A percentile compares a stretch with the other conserved stretches of the same genome.
These are phyloP conservation scores for Nemania abortiva DNA, from an alignment of 2,329 filamentous ascomycete species.

Conservation along the genomic window DNA sequence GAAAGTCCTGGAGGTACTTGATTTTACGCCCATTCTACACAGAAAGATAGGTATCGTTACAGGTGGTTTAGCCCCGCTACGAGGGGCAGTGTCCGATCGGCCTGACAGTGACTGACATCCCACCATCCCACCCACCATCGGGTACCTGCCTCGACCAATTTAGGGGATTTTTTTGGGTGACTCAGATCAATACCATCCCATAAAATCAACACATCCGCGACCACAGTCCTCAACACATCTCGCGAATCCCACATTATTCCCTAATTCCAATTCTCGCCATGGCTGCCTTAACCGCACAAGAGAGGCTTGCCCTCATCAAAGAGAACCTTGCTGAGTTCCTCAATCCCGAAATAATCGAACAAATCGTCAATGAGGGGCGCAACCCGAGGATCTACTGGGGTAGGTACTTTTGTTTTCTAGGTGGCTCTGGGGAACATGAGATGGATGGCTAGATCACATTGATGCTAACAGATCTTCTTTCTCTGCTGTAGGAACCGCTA, in stretches of 20 bases:
- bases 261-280: conserved; percentile 8
- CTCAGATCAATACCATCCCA: neutral
- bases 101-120: neutral
- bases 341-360: conserved; percentile 85
- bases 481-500: conserved; percentile 68
- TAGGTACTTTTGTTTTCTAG: conserved; percentile 47
- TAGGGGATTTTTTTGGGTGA: conserved; percentile 2
- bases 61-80: no score
- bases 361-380: conserved; percentile 76
- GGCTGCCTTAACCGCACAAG: conserved; percentile 58
- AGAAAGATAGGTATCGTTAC: no score
- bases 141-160: neutral
- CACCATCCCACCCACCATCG: conserved; percentile 11
- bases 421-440: neutral
- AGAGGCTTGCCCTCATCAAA: conserved; percentile 80
- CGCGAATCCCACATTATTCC: neutral
- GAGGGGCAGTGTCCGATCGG: neutral
- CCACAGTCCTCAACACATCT: neutral
- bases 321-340: conserved; percentile 86
- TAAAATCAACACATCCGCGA: conserved; percentile 4
- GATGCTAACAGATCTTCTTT: conserved; percentile 29
- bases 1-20: no score
- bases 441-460: neutral
- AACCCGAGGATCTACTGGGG: conserved; percentile 88
- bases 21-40: no score